Conservation (phyloP, 208 protist genomes). For the Wallacemonas sp. region DNA sequence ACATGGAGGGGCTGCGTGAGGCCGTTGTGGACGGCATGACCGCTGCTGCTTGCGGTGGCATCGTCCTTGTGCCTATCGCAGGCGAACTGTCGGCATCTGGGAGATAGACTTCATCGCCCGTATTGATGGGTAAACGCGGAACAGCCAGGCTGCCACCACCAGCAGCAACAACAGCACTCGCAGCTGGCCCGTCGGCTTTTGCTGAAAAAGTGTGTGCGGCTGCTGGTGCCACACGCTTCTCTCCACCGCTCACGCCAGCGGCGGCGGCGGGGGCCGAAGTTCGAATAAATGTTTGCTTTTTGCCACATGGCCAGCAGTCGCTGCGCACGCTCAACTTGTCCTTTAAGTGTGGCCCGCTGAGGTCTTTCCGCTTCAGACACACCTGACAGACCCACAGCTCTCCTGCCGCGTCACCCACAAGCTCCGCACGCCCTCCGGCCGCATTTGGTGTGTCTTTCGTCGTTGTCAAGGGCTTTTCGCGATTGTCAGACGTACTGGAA, state of each 20-base stretch:
- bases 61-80: too few relatives aligned
- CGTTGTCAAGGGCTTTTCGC: background rate
- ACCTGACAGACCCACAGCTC: slow-evolving; percentile 40
- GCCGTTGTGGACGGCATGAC: background rate
- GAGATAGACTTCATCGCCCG: too few relatives aligned
- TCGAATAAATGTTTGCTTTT: slow-evolving; percentile 37
- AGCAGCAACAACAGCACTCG: too few relatives aligned
- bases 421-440: background rate
- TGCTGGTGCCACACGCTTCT: background rate
- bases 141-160: too few relatives aligned
- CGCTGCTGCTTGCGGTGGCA: background rate
- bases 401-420: background rate
- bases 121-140: too few relatives aligned
- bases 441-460: background rate
- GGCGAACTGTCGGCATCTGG: too few relatives aligned
- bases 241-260: too few relatives aligned
- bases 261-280: background rate
- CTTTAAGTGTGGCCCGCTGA: slow-evolving; percentile 27
- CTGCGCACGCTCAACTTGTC: slow-evolving; percentile 52
- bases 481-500: background rate
- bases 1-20: background rate
- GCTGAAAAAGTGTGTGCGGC: background rate
- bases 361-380: slow-evolving; percentile 40
- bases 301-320: slow-evolving; percentile 63
- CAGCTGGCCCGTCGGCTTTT: too few relatives aligned